phyloP scores from a whole-genome alignment of 495 filamentous ascomycete genomes.

The Wilcoxina mikolae region DNA sequence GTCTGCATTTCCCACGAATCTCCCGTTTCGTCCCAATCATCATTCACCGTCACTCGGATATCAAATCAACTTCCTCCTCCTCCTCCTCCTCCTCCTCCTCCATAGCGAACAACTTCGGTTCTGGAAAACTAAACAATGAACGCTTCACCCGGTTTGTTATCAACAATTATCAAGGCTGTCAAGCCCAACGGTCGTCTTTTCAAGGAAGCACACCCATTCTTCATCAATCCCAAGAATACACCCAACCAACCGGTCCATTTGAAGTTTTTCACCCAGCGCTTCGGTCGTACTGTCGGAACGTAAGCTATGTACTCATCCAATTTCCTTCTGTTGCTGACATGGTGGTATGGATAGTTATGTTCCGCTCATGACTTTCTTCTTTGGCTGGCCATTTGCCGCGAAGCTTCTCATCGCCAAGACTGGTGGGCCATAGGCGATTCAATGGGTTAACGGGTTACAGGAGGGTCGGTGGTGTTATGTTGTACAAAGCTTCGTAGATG shows the following conservation, averaged over 20 bases:
- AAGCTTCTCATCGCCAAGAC: conserved; percentile 11
- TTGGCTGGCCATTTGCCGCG: conserved; percentile 22
- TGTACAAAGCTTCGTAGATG: neutral
- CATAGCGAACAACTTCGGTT: no score
- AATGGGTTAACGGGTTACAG: neutral
- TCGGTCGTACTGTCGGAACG: conserved; percentile 14
- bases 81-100: neutral
- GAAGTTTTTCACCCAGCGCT: conserved; percentile 12
- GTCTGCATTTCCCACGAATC: no score
- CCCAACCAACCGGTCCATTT: conserved; percentile 5
- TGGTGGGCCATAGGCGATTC: conserved; percentile 11
- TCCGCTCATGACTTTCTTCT: conserved; percentile 14
- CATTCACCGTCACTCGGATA: neutral
- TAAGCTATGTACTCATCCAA: conserved; percentile 1
- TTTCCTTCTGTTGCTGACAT: no score
- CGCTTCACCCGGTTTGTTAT: neutral
- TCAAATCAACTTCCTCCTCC: neutral
- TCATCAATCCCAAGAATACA: conserved; percentile 14
- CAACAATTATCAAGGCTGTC: neutral
- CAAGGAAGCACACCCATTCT: conserved; percentile 18
- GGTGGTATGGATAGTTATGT: conserved; percentile 10
- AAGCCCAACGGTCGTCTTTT: neutral
- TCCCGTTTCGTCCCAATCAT: no score
- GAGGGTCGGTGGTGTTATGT: neutral
- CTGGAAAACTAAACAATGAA: conserved; percentile 2